Evolutionary conservation across 441 rosid species (phyloP).

Genomic region (Sinapis alba): DNA sequence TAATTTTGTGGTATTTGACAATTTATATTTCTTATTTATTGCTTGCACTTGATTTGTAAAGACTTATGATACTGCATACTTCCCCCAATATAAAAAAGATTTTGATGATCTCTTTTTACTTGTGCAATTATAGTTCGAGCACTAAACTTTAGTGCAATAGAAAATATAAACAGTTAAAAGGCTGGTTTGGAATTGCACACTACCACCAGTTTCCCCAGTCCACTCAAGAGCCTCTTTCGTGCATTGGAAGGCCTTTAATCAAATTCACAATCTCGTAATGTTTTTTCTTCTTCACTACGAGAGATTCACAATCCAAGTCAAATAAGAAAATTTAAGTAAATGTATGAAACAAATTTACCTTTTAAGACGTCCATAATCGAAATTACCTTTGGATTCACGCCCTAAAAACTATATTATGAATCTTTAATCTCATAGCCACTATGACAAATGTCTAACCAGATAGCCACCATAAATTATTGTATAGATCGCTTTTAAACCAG

Average conservation of each 20-base stretch:
- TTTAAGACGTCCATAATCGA: neutral
- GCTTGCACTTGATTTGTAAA: neutral
- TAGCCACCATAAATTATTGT: neutral
- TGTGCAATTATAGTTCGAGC: conserved; percentile 33
- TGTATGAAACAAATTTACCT: neutral
- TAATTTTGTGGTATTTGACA: neutral
- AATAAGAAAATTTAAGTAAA: neutral
- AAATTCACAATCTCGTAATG: conserved; percentile 13
- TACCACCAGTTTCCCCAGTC: conserved; percentile 14
- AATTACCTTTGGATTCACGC: neutral
- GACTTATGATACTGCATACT: conserved; percentile 9
- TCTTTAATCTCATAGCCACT: neutral
- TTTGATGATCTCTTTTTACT: neutral
- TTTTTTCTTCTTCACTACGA: conserved; percentile 23
- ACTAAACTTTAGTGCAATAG: conserved; percentile 30
- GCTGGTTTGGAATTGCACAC: conserved; percentile 21
- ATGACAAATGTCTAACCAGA: neutral
- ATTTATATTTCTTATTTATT: neutral
- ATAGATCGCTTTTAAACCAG: neutral
- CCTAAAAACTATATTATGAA: neutral
- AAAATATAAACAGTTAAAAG: conserved; percentile 23
- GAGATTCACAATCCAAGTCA: conserved; percentile 1
- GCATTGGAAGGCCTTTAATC: conserved; percentile 26
- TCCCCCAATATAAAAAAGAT: neutral
- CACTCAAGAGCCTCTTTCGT: conserved; percentile 31